phyloP scores from a whole-genome alignment of 1,139 yeast genomes.

The Pichia sp. region DNA sequence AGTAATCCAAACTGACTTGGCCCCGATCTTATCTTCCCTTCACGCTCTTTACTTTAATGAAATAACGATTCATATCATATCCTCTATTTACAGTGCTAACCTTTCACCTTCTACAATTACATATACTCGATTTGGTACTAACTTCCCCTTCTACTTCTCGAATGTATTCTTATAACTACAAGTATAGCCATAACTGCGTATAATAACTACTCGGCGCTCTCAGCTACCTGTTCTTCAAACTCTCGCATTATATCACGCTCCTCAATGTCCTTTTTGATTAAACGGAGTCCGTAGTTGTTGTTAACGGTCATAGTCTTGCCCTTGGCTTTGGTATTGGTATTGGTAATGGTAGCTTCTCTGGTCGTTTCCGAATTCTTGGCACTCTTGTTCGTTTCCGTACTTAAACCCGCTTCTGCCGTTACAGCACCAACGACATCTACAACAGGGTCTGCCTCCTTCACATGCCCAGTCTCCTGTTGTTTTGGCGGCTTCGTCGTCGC shows the following conservation, averaged over 20 bases:
- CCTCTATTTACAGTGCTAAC: too few species aligned
- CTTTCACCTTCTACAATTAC: not conserved
- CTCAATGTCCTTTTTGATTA: constrained; percentile 5
- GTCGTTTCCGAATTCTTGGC: too few species aligned
- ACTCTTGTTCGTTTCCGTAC: too few species aligned
- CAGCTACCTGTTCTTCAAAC: constrained; percentile 10
- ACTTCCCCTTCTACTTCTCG: too few species aligned
- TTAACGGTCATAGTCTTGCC: constrained; percentile 11
- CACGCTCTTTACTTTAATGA: not conserved
- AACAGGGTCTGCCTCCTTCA: not conserved
- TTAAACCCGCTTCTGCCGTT: constrained; percentile 11
- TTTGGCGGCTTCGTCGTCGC: not conserved
- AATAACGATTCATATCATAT: too few species aligned
- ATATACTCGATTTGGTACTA: too few species aligned
- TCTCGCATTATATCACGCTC: constrained; percentile 3
- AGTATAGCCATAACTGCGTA: too few species aligned
- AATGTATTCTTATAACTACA: too few species aligned
- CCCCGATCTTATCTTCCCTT: constrained; percentile 1
- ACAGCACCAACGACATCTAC: constrained; percentile 2
- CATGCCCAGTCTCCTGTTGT: not conserved
- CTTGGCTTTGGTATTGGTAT: too few species aligned
- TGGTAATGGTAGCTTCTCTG: too few species aligned
- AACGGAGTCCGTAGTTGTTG: constrained; percentile 12
- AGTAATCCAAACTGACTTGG: too few species aligned
- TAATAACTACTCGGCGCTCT: constrained; percentile 7